phyloP scores from a whole-genome alignment of 306 rosid genomes.

The Lablab purpureus region DNA sequence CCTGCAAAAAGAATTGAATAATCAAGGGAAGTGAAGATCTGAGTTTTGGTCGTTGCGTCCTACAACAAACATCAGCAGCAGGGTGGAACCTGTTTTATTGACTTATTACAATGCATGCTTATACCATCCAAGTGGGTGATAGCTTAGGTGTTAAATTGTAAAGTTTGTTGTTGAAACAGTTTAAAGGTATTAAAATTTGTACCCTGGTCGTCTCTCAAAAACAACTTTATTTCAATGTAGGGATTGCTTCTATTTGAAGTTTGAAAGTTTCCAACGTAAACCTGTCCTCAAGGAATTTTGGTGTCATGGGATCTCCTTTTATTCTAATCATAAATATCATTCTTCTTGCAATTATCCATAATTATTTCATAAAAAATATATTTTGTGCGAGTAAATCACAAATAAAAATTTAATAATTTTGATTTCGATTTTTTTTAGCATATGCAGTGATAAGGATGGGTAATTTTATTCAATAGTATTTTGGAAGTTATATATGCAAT shows the following conservation, averaged over 20 bases:
- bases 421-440: too few species aligned
- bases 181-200: slow-evolving; percentile 43
- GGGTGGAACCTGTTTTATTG: slow-evolving; percentile 45
- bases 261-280: slow-evolving; percentile 45
- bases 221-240: slow-evolving; percentile 16
- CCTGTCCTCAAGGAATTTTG: not conserved
- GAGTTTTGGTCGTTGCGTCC: slow-evolving; percentile 40
- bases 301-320: too few species aligned
- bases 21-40: slow-evolving; percentile 38
- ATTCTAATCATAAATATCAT: too few species aligned
- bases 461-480: too few species aligned
- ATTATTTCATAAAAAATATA: too few species aligned
- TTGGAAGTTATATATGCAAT: too few species aligned
- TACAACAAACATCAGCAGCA: slow-evolving; percentile 42
- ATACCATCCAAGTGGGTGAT: slow-evolving; percentile 35
- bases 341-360: too few species aligned
- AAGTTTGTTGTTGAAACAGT: slow-evolving; percentile 43
- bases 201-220: slow-evolving; percentile 45
- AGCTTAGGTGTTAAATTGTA: slow-evolving; percentile 58
- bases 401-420: too few species aligned
- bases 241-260: slow-evolving; percentile 49
- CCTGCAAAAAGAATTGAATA: slow-evolving; percentile 47
- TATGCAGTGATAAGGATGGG: too few species aligned
- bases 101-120: slow-evolving; percentile 38
- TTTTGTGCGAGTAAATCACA: too few species aligned